These are phyloP conservation scores for Odontarrhena argentea DNA, from an alignment of 345 rosid genomes.

Conservation along the genomic window DNA sequence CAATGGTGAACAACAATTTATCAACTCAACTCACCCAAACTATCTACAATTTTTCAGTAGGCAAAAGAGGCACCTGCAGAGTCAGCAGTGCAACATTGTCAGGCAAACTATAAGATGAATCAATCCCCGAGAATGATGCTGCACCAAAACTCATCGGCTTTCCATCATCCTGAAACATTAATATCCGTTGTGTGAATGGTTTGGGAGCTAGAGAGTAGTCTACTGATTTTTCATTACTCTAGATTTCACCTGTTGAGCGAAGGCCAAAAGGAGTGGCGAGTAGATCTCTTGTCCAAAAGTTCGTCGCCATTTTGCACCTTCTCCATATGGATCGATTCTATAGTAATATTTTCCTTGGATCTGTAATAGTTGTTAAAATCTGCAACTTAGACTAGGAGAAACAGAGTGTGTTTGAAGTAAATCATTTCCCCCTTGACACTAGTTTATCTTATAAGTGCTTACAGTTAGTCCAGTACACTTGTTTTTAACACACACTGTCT, in stretches of 20 bases:
- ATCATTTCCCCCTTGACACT: not conserved
- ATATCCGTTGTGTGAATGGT: not conserved
- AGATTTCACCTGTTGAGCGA: constrained; percentile 68
- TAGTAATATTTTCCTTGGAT: constrained; percentile 89
- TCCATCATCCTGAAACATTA: constrained; percentile 59
- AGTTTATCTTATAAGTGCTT: constrained; percentile 39
- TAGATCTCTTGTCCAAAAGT: constrained; percentile 91
- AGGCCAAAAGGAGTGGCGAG: constrained; percentile 87
- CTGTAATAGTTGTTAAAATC: constrained; percentile 46
- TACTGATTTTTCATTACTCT: not conserved
- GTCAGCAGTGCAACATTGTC: constrained; percentile 81
- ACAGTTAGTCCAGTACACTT: constrained; percentile 81
- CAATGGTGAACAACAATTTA: constrained; percentile 29
- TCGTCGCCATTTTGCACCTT: constrained; percentile 96
- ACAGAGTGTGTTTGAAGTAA: constrained; percentile 18
- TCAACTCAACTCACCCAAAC: constrained; percentile 8
- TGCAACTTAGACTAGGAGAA: constrained; percentile 23
- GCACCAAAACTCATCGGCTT: constrained; percentile 58
- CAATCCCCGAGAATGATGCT: constrained; percentile 73
- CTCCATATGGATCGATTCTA: constrained; percentile 81
- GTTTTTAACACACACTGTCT: constrained; percentile 70
- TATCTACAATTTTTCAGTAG: constrained; percentile 11
- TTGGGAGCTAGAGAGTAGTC: constrained; percentile 12
- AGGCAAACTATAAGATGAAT: constrained; percentile 76
- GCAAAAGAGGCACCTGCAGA: constrained; percentile 60